These are phyloP conservation scores for Fragaria vesca DNA, from an alignment of 306 rosid genomes.

Conservation along the genomic window DNA sequence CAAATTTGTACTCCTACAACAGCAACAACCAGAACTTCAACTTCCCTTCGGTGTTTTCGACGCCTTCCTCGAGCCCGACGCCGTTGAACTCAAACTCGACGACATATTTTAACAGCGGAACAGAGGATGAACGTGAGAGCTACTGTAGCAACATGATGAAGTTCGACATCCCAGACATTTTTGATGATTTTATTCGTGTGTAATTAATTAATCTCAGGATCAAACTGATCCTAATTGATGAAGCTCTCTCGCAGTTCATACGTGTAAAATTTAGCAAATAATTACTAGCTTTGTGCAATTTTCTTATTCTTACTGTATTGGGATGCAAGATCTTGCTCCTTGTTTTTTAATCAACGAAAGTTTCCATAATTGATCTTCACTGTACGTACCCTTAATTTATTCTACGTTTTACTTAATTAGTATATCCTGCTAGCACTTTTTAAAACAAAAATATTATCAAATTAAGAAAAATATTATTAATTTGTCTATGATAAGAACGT, in stretches of 20 bases:
- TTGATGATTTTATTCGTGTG: conserved; percentile 62
- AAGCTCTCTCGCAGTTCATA: conserved; percentile 20
- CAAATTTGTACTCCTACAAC: conserved; percentile 40
- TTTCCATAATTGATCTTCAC: conserved; percentile 41
- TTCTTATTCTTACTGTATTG: conserved; percentile 25
- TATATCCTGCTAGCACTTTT: not conserved
- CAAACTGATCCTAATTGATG: conserved; percentile 13
- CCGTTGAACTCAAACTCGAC: conserved; percentile 70
- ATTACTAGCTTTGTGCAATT: conserved; percentile 25
- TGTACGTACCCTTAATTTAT: conserved; percentile 8
- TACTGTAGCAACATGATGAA: conserved; percentile 57
- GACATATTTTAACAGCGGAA: conserved; percentile 41
- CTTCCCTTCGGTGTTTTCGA: conserved; percentile 62
- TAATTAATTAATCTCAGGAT: conserved; percentile 17
- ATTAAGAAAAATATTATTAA: not conserved
- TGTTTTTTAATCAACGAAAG: conserved; percentile 9
- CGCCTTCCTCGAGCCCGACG: conserved; percentile 77
- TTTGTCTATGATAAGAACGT: not conserved
- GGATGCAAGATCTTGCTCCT: conserved; percentile 20
- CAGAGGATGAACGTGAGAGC: conserved; percentile 87
- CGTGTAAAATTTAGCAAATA: conserved; percentile 40
- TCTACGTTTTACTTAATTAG: not conserved
- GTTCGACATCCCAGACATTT: conserved; percentile 61
- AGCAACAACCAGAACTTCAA: conserved; percentile 38
- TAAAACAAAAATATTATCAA: not conserved